phyloP scores from a whole-genome alignment of 2,329 filamentous ascomycete species.

The Aspergillus nomiae region DNA sequence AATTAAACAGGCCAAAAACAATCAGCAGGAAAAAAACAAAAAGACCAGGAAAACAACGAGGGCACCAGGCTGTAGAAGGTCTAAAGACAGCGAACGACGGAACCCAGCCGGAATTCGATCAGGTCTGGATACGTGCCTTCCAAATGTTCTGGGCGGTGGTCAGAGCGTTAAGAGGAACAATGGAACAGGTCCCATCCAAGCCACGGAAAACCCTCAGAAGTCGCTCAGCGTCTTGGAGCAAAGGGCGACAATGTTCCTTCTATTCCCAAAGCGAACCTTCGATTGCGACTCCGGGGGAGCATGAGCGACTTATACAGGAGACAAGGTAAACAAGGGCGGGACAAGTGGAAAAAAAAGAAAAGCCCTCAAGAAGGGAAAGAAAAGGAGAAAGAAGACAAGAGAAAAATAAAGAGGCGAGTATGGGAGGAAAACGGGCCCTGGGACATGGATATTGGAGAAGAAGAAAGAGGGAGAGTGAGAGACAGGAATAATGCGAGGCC shows the following conservation, averaged over 20 bases:
- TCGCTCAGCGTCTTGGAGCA: conserved; percentile 16
- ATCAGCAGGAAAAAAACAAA: conserved; percentile 11
- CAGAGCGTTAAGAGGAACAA: conserved; percentile 1
- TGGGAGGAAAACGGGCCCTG: conserved; percentile 10
- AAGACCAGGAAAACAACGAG: conserved; percentile 10
- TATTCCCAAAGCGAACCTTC: conserved; percentile 16
- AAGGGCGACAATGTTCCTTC: conserved; percentile 9
- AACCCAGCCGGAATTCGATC: conserved; percentile 12
- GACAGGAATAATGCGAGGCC: conserved; percentile 19
- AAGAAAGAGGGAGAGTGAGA: conserved; percentile 12
- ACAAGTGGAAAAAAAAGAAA: conserved; percentile 14
- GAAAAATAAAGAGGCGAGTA: conserved; percentile 11
- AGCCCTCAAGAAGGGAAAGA: conserved; percentile 12
- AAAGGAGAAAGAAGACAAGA: conserved; percentile 16
- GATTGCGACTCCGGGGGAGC: conserved; percentile 18
- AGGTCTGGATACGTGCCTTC: conserved; percentile 10
- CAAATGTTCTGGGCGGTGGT: not conserved
- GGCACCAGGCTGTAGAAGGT: conserved; percentile 17
- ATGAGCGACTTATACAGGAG: conserved; percentile 20
- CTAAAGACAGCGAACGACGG: conserved; percentile 11
- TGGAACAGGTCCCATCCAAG: conserved; percentile 12
- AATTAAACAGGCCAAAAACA: not conserved
- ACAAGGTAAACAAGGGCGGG: conserved; percentile 19
- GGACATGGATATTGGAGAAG: conserved; percentile 13
- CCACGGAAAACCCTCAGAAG: conserved; percentile 4